Conservation (phyloP, 2,329 filamentous ascomycete species). For the Neonectria coccinea region DNA sequence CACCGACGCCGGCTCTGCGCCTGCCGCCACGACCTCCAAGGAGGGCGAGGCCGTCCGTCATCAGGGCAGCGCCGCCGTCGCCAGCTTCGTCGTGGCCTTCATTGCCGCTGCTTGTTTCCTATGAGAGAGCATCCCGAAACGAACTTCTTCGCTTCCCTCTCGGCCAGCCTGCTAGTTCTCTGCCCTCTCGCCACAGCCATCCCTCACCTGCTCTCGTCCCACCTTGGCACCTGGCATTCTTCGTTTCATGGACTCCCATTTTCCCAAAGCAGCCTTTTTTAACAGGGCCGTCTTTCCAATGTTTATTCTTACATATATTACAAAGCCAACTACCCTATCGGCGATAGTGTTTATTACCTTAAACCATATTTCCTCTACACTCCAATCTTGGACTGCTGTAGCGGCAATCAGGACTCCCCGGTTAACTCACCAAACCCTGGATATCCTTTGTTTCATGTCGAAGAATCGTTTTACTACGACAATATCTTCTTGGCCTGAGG, state of each 20-base stretch:
- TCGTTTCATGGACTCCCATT: constrained; percentile 37
- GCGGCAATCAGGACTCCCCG: constrained; percentile 19
- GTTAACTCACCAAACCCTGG: constrained; percentile 34
- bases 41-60: constrained; percentile 61
- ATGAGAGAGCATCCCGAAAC: constrained; percentile 43
- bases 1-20: constrained; percentile 44
- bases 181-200: constrained; percentile 11
- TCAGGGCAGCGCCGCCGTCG: constrained; percentile 63
- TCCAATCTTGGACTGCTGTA: constrained; percentile 11
- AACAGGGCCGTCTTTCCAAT: constrained; percentile 34
- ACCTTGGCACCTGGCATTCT: constrained; percentile 41
- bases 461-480: constrained; percentile 19
- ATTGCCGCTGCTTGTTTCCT: constrained; percentile 64
- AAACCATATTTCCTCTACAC: constrained; percentile 14
- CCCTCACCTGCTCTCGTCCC: constrained; percentile 22
- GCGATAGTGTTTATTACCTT: constrained; percentile 53
- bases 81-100: constrained; percentile 67
- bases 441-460: constrained; percentile 33
- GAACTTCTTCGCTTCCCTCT: constrained; percentile 32
- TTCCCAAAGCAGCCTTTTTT: constrained; percentile 21
- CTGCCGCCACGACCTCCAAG: constrained; percentile 50
- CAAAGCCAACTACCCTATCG: constrained; percentile 45
- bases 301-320: constrained; percentile 45
- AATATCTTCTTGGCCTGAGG: constrained; percentile 34
- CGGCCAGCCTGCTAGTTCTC: constrained; percentile 33